Percentiles rank a stretch among this genome's conserved stretches.
Conservation (phyloP, 73 alveolate genomes). For the Stentor roeselii region DNA sequence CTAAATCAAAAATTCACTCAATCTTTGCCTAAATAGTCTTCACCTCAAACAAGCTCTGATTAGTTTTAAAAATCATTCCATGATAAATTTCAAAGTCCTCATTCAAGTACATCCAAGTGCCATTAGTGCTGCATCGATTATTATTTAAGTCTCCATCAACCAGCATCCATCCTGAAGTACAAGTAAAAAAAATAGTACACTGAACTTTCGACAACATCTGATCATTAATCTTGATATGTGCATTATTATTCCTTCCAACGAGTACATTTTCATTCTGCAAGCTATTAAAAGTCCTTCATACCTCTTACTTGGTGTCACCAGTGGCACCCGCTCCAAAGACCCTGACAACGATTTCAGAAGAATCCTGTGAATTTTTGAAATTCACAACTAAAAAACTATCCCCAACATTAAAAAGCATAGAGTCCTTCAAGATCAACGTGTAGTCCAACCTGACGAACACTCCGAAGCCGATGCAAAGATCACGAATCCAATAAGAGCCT, state of each 20-base stretch:
- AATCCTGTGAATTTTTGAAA: slow-evolving; percentile 25
- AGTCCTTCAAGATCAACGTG: slow-evolving; percentile 73
- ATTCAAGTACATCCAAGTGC: slow-evolving; percentile 76
- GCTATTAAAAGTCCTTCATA: slow-evolving; percentile 4
- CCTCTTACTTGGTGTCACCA: not conserved
- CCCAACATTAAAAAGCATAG: slow-evolving; percentile 79
- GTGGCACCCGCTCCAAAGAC: slow-evolving; percentile 1
- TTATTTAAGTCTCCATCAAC: slow-evolving; percentile 60
- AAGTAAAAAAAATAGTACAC: slow-evolving; percentile 55
- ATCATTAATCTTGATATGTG: slow-evolving; percentile 77
- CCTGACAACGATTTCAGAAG: not conserved
- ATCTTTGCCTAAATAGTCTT: not conserved
- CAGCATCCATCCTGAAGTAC: slow-evolving; percentile 49
- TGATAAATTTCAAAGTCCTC: slow-evolving; percentile 78
- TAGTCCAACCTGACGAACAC: slow-evolving; percentile 70
- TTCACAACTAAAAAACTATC: slow-evolving; percentile 74
- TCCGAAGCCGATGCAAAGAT: slow-evolving; percentile 88
- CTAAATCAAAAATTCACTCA: not conserved
- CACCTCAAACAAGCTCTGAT: slow-evolving; percentile 75
- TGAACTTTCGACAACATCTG: slow-evolving; percentile 67
- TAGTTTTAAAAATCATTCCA: slow-evolving; percentile 79
- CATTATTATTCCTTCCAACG: slow-evolving; percentile 61
- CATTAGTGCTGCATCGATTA: slow-evolving; percentile 66
- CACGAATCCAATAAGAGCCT: slow-evolving; percentile 57
- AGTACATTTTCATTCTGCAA: slow-evolving; percentile 25